Conservation (phyloP, 2,329 filamentous ascomycete species). For the Lasiodiplodia theobromae region DNA sequence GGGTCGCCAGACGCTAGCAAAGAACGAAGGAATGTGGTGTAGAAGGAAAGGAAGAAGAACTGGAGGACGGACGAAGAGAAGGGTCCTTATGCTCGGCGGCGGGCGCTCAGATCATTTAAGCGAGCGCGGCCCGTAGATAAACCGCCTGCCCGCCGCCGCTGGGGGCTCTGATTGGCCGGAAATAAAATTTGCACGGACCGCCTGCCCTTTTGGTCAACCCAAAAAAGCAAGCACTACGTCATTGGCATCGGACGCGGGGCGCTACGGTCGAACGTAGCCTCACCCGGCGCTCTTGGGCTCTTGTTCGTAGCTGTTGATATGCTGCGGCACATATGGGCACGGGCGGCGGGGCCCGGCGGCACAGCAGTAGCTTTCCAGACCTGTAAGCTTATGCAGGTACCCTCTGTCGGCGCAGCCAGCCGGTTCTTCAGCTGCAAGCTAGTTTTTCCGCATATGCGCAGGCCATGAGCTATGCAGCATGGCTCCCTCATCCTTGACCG, state of each 20-base stretch:
- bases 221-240: slow-evolving; percentile 15
- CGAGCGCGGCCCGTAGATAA: not conserved
- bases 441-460: not conserved
- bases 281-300: not conserved
- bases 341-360: not conserved
- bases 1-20: not conserved
- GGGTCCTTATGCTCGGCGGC: not conserved
- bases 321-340: not conserved
- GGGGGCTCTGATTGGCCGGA: not conserved
- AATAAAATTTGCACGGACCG: too few relatives aligned
- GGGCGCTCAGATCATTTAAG: not conserved
- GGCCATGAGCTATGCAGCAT: not conserved
- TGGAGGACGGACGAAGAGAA: not conserved
- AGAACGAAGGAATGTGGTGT: slow-evolving; percentile 12
- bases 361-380: not conserved
- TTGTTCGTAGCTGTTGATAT: not conserved
- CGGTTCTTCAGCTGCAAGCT: not conserved
- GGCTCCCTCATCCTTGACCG: not conserved
- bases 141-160: not conserved
- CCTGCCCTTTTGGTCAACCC: not conserved
- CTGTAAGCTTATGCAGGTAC: slow-evolving; percentile 15
- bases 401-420: slow-evolving; percentile 3
- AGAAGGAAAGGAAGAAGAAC: slow-evolving; percentile 12
- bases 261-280: not conserved
- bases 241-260: not conserved